Evolutionary conservation across 2,329 filamentous ascomycete species (phyloP).

Genomic region (Fusarium sp.): DNA sequence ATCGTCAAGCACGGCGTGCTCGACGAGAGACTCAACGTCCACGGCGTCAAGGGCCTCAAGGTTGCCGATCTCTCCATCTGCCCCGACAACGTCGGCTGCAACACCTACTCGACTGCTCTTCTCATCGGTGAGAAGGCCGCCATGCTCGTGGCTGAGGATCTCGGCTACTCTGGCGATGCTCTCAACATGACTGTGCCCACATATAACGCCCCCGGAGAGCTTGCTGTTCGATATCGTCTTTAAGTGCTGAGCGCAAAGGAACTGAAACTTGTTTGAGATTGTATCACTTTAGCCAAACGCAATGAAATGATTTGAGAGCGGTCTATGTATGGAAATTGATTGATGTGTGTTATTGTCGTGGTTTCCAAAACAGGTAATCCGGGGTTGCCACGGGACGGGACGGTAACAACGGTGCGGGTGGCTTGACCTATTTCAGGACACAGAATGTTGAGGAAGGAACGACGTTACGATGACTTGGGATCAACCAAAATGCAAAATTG

Average conservation of each 20-base stretch:
- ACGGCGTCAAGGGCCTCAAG: constrained; percentile 82
- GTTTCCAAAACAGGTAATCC: not conserved
- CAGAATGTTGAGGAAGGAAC: not conserved
- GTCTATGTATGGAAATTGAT: not conserved
- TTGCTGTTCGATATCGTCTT: constrained; percentile 54
- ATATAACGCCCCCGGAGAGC: constrained; percentile 69
- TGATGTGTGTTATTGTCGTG: not conserved
- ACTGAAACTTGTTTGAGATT: not conserved
- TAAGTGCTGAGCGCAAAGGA: constrained; percentile 39
- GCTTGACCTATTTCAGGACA: not conserved
- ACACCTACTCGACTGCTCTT: constrained; percentile 62
- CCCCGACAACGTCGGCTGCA: constrained; percentile 81
- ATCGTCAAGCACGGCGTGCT: constrained; percentile 85
- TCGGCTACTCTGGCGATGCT: constrained; percentile 78
- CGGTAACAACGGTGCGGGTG: not conserved
- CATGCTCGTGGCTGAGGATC: constrained; percentile 76
- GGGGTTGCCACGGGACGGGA: not conserved
- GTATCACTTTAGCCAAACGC: not conserved
- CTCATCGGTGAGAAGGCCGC: constrained; percentile 53
- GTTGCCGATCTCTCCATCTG: constrained; percentile 82
- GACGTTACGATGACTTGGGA: not conserved
- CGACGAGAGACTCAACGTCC: constrained; percentile 81
- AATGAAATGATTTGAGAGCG: not conserved
- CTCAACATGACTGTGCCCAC: constrained; percentile 81
- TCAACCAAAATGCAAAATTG: not conserved